Percentiles rank a stretch among this genome's conserved stretches.
Evolutionary conservation across 2,329 filamentous ascomycete genomes (phyloP).

Genomic region (Microsporum audouinii): DNA sequence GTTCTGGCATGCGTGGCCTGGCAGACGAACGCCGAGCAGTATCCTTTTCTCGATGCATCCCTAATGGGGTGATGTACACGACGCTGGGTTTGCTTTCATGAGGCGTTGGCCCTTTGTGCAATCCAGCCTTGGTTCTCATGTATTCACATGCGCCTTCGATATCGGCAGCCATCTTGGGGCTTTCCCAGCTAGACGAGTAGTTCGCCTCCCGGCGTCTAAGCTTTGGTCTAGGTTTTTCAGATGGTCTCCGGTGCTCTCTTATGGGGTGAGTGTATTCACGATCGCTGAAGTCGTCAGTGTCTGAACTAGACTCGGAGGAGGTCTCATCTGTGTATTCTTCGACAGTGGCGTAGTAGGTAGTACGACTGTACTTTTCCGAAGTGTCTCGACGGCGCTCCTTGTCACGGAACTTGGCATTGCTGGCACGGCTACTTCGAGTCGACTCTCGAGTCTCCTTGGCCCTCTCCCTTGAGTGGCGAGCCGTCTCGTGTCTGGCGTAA

Average conservation of each 20-base stretch:
- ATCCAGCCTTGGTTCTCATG: constrained; percentile 26
- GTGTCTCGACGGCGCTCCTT: constrained; percentile 33
- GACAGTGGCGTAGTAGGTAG: constrained; percentile 16
- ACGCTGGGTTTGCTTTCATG: constrained; percentile 19
- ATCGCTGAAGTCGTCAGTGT: constrained; percentile 13
- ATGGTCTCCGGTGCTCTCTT: not conserved
- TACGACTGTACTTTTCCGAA: constrained; percentile 28
- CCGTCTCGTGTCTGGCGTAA: not conserved
- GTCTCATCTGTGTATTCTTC: constrained; percentile 24
- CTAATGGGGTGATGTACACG: constrained; percentile 23
- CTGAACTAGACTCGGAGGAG: constrained; percentile 16
- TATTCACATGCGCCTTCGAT: constrained; percentile 25
- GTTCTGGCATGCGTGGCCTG: constrained; percentile 20
- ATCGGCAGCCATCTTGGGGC: not conserved
- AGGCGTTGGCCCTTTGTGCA: constrained; percentile 14
- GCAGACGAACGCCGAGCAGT: constrained; percentile 23
- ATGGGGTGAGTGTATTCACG: not conserved
- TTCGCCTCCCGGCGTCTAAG: constrained; percentile 19
- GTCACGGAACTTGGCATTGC: constrained; percentile 31
- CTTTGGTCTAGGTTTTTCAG: constrained; percentile 12
- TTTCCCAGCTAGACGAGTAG: constrained; percentile 17
- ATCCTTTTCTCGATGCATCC: constrained; percentile 14
- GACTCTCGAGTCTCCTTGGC: constrained; percentile 19
- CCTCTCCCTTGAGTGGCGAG: constrained; percentile 26
- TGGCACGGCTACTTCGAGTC: constrained; percentile 23